Conservation (phyloP, 2,329 filamentous ascomycete genomes). For the Claviceps maximensis region DNA sequence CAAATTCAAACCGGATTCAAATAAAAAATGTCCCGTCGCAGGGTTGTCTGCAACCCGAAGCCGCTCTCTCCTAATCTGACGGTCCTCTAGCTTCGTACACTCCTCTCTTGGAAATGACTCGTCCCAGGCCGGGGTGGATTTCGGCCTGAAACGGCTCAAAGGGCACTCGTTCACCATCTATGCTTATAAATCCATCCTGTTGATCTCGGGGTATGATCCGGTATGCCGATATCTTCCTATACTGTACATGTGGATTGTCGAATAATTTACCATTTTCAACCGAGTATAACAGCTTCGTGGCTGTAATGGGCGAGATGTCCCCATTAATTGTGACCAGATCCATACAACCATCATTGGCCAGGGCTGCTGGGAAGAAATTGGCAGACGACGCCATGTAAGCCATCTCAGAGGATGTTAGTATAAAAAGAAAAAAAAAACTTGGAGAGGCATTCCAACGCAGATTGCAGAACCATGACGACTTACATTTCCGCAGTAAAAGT, state of each 20-base stretch:
- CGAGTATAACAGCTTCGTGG: constrained; percentile 55
- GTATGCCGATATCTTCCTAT: constrained; percentile 80
- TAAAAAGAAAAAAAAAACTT: background rate
- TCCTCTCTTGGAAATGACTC: constrained; percentile 66
- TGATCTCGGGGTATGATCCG: constrained; percentile 65
- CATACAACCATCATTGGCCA: constrained; percentile 73
- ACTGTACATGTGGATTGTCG: constrained; percentile 62
- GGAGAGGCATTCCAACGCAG: background rate
- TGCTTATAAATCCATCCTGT: constrained; percentile 72
- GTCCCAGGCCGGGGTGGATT: constrained; percentile 68
- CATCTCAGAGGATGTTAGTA: constrained; percentile 43
- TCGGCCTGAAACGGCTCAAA: constrained; percentile 89
- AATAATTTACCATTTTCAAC: constrained; percentile 67
- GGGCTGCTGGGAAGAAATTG: constrained; percentile 76
- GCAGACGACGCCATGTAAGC: constrained; percentile 76
- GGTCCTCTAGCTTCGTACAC: constrained; percentile 55
- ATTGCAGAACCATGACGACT: constrained; percentile 20
- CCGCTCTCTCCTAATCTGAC: constrained; percentile 28
- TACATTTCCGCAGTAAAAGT: constrained; percentile 86
- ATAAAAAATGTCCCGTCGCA: background rate
- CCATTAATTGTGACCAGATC: constrained; percentile 75
- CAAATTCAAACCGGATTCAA: background rate
- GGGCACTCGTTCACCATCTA: constrained; percentile 79
- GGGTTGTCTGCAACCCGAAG: background rate
- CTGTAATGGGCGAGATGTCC: constrained; percentile 52